Percentiles rank a stretch among this genome's conserved stretches.
phyloP scores from a whole-genome alignment of 148 eudicot species.

The Cornus suecica region DNA sequence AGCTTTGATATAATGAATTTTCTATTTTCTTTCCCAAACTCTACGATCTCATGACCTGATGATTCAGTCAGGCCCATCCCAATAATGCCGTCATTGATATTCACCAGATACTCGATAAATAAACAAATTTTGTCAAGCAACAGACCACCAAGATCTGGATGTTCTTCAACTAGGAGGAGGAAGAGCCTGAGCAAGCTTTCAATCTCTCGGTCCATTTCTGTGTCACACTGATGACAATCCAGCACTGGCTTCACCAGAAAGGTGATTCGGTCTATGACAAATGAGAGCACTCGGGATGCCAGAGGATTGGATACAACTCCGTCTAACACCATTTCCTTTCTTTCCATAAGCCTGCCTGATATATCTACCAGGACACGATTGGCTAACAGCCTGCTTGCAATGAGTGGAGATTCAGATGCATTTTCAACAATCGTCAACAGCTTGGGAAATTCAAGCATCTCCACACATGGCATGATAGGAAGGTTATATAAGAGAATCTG shows the following conservation, averaged over 20 bases:
- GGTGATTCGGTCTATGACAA: conserved; percentile 42
- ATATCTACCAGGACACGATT: conserved; percentile 40
- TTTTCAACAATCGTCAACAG: conserved; percentile 37
- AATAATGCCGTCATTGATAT: conserved; percentile 21
- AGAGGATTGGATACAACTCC: conserved; percentile 30
- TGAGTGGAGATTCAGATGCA: conserved; percentile 39
- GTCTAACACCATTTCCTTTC: conserved; percentile 23
- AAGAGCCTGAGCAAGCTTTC: conserved; percentile 44
- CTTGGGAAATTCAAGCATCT: conserved; percentile 38
- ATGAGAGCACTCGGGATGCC: conserved; percentile 37
- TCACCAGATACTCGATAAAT: conserved; percentile 31
- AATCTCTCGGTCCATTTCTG: conserved; percentile 40
- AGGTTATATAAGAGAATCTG: conserved; percentile 52
- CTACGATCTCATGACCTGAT: conserved; percentile 32
- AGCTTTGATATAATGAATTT: conserved; percentile 28
- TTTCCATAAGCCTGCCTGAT: conserved; percentile 41
- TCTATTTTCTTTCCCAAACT: conserved; percentile 19
- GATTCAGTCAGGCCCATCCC: conserved; percentile 18
- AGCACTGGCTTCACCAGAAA: conserved; percentile 28
- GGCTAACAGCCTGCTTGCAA: conserved; percentile 51
- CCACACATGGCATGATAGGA: conserved; percentile 23
- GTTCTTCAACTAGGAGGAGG: conserved; percentile 33
- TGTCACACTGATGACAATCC: conserved; percentile 23
- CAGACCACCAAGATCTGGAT: conserved; percentile 37
- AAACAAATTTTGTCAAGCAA: conserved; percentile 42